Base-by-base conservation (phyloP, 352 stramenopile genomes). In the Globisporangium perplexum region DNA sequence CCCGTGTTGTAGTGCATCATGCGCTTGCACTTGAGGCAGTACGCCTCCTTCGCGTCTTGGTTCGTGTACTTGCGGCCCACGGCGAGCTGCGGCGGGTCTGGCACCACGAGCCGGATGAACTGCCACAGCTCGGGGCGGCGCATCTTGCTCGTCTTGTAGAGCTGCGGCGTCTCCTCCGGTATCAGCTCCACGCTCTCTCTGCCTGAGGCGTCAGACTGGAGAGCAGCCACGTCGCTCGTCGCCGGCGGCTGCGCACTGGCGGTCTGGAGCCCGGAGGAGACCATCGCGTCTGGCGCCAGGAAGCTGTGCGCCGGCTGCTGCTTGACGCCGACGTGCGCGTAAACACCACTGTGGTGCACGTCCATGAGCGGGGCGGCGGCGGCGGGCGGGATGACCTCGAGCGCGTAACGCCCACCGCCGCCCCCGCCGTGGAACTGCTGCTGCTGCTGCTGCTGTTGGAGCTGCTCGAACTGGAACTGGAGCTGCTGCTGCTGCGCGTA, bases 131-230 rank as follows among this genome's bases (percentile, higher is more conserved):
- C 71, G 0, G 71, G 71, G n/a, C 71, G 71, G 26, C 71, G 62
- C 71, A 80, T 80, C 65, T 80, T 80, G 57, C 65, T 80, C 23
- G 71, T 77, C 57, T 76, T 74, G 63, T 80, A 80, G 26, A 80
- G 57, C 55, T 77, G 68, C 31, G 68, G 68, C 33, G 60, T 53
- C 23, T 50, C 23, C 22, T 44, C 42, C 35, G 53, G 12, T 26
- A 47, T 11, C 41, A 56, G 20, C 57, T 64, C 20, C 41, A 30
- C 24, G 55, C 60, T 1, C 45, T 55, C 42, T 44, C n/a, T 20
- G 14, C n/a, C 36, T 24, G 41, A 18, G n/a, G 23, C 3, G 38
- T 23, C 38, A 12, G 18, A 7, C 38, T 23, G 38, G 18, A 44
- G 38, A 4, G 18, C 14, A n/a, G 38, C 11, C 7, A 18, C n/a